Evolutionary conservation across 805 yeast species (phyloP), one percentile per base, ranked within the genome.

Genomic region (Cyberlindnera mrakii): DNA sequence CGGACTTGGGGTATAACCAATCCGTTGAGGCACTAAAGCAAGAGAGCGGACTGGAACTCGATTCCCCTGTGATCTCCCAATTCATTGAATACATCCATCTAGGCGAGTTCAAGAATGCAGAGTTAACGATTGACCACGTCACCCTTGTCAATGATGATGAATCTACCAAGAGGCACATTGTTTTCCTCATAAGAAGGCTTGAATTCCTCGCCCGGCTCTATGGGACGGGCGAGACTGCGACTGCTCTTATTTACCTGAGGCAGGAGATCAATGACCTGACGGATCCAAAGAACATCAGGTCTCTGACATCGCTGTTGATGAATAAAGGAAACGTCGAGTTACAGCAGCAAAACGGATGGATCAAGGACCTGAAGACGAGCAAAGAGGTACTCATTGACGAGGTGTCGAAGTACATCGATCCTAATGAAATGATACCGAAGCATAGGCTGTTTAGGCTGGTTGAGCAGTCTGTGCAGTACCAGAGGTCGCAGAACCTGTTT

Each of bases 351-450:
- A 53, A 59, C n/a, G 55, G 62, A 14, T 66, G 70, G 71, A 45
- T 55, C 8, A 62, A 61, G 1, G 37, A 41, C 6, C 45, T 48
- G 3, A 49, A 46, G 11, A 38, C 44, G 7, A 69, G 82, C 8
- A 62, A 85, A 43, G 54, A 55, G 11, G 34, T 50, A 6, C 50
- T 80, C 30, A 55, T 76, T 7, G 58, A 63, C 8, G 66, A 68
- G 33, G 66, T 81, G 1, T 65, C 76, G 31, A 55, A 60, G 30
- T 65, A 65, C 50, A 66, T 81, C 16, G 71, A 79, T 13, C 74
- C 84, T 1, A 67, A 72, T 40, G 72, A 71, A 40, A 61, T 76
- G 63, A 71, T 77, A 3, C 80, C 86, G 0, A 68, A 73, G 39
- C 69, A 67, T 25, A 62, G 86, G 27, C 57, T 82, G 9, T 65